Percentiles rank a stretch among this genome's conserved stretches.
phyloP scores from a whole-genome alignment of 1,139 yeast genomes.

The Pneumocystis jirovecii region DNA sequence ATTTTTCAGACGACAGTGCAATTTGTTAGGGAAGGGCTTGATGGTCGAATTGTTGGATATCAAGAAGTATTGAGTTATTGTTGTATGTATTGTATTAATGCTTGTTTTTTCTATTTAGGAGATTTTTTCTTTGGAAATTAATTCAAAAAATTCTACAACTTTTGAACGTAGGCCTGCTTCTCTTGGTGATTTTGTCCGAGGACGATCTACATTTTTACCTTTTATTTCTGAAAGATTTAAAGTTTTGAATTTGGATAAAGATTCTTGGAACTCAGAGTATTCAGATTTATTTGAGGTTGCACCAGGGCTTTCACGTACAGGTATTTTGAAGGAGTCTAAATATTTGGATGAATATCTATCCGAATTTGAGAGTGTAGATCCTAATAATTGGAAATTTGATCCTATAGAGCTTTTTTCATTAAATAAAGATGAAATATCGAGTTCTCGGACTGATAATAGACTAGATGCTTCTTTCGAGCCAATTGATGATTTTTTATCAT shows the following conservation, averaged over 20 bases:
- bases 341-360: constrained; percentile 5
- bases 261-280: constrained; percentile 24
- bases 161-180: constrained; percentile 53
- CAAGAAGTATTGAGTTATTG: constrained; percentile 39
- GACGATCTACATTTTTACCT: constrained; percentile 65
- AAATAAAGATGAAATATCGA: constrained; percentile 3
- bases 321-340: constrained; percentile 24
- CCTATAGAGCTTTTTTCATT: constrained; percentile 1
- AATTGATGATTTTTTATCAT: constrained; percentile 66
- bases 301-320: constrained; percentile 67
- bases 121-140: constrained; percentile 37
- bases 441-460: constrained; percentile 7
- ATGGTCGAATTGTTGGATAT: constrained; percentile 50
- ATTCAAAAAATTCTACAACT: constrained; percentile 56
- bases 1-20: constrained; percentile 29
- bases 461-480: constrained; percentile 23
- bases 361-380: constrained; percentile 8
- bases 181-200: constrained; percentile 47
- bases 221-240: constrained; percentile 31
- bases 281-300: constrained; percentile 67
- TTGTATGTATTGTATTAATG: not conserved
- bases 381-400: constrained; percentile 8
- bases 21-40: constrained; percentile 48
- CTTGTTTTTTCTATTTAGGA: constrained; percentile 11
- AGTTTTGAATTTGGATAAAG: constrained; percentile 20